These are phyloP conservation scores for Dysphania ambrosioides DNA, from an alignment of 148 eudicot genomes.

Conservation along the genomic window DNA sequence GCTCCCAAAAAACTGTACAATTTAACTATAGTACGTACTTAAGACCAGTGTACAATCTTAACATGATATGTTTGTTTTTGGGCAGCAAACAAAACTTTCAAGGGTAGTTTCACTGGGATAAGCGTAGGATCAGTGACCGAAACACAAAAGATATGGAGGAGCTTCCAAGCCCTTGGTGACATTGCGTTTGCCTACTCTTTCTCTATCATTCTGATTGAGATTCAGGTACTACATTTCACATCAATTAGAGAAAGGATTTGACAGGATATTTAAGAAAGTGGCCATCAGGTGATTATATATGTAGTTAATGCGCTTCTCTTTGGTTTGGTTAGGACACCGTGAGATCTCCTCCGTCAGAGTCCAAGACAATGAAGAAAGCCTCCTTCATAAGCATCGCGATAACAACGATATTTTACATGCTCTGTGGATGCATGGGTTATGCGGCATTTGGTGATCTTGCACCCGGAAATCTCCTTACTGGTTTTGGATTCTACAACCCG, in stretches of 20 bases:
- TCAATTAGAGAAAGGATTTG: background rate
- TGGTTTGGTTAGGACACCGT: constrained; percentile 42
- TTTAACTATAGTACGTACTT: background rate
- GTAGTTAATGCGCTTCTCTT: background rate
- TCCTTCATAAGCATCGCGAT: constrained; percentile 36
- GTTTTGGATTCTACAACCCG: constrained; percentile 52
- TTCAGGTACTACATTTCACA: constrained; percentile 26
- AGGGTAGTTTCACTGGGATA: constrained; percentile 51
- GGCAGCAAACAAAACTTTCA: constrained; percentile 35
- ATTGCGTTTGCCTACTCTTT: constrained; percentile 57
- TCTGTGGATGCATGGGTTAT: constrained; percentile 55
- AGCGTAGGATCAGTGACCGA: constrained; percentile 43
- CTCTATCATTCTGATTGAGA: constrained; percentile 52
- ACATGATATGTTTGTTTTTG: background rate
- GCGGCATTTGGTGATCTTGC: constrained; percentile 55
- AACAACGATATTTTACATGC: constrained; percentile 49
- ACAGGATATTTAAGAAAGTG: background rate
- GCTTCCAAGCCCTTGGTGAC: constrained; percentile 57
- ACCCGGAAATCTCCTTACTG: constrained; percentile 54
- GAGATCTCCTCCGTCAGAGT: constrained; percentile 47
- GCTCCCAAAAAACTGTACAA: background rate
- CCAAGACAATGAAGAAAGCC: constrained; percentile 54
- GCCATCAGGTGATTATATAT: background rate
- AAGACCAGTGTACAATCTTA: background rate
- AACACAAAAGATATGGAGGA: constrained; percentile 54